Conservation (phyloP, 164 flowering plant genomes). For the Malania oleifera region DNA sequence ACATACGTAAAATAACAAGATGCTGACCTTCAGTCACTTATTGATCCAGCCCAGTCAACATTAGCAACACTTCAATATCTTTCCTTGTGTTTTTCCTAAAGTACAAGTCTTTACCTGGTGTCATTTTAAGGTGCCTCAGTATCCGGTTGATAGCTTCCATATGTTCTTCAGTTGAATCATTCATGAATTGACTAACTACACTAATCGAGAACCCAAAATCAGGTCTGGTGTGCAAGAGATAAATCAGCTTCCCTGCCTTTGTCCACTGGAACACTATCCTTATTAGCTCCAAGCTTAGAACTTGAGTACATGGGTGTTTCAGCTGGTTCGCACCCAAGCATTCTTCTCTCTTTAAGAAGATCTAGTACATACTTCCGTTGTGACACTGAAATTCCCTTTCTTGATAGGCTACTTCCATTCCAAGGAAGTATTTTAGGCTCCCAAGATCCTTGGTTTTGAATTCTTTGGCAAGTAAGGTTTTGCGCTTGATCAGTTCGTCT, state of each 20-base stretch:
- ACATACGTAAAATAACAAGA: too few species aligned
- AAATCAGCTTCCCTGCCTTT: conserved; percentile 1
- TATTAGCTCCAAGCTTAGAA: not conserved
- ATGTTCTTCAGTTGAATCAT: not conserved
- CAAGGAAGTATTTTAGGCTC: too few species aligned
- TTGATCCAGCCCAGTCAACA: too few species aligned
- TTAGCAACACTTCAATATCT: too few species aligned
- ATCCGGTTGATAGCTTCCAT: not conserved
- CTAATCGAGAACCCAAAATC: too few species aligned
- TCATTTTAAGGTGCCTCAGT: not conserved
- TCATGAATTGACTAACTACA: too few species aligned
- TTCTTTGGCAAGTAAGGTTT: too few species aligned
- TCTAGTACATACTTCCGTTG: not conserved
- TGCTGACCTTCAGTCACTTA: too few species aligned
- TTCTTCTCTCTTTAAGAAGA: not conserved
- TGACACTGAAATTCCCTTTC: not conserved
- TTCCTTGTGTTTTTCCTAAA: too few species aligned
- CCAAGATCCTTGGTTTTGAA: too few species aligned
- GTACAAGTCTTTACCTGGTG: not conserved
- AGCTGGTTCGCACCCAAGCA: not conserved
- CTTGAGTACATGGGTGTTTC: not conserved
- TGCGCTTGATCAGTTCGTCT: too few species aligned
- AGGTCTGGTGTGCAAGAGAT: not conserved
- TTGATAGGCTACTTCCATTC: not conserved
- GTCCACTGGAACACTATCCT: not conserved